Evolutionary conservation across 768 basidiomycete species (phyloP), one percentile per base, ranked within the genome.

Genomic region (Suillus discolor): DNA sequence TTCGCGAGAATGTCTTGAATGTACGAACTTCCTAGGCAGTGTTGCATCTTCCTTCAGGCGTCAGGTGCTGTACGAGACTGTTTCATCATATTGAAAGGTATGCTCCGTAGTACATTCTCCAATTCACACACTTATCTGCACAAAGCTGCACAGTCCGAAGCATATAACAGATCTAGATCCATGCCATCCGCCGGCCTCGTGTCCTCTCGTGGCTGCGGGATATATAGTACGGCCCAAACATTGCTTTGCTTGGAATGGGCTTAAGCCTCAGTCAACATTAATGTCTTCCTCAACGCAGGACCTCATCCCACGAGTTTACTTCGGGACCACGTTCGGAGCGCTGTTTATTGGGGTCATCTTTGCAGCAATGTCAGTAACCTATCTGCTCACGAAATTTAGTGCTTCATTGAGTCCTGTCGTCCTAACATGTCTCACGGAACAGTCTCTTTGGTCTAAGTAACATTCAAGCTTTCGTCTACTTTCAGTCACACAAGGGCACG

Each of bases 381-480:
- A 16, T 15, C n/a, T 39, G 1, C 4, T 25, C 23, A 23, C 36
- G 23, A 25, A 38, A 1, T 23, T 23, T 38, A 39, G 8, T 8
- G 36, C 15, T 38, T 15, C 34, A 7, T n/a, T 20, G n/a, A n/a
- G 34, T 20, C 31, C 9, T 55, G 16, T 38, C 13, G 13, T 57
- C 13, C n/a, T 23, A 23, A 38, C n/a, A 38, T 16, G 25, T 38
- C 4, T 54, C 28, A 54, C 53, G 53, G 53, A 54, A 23, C 8
- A 57, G 57, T n/a, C 57, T 57, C 38, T 39, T 57, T 57, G 57
- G 57, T 16, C 15, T 57, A 9, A 57, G 34, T n/a, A 57, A 57
- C 23, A n/a, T 57, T 57, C 57, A 57, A 57, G 57, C 38, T 39
- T 57, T 57, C 15, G 13, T 57, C 36, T 57, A 57, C 57, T 57